These are phyloP conservation scores for Penicillium psychrofluorescens DNA, from an alignment of 495 filamentous ascomycete species.

Conservation along the genomic window DNA sequence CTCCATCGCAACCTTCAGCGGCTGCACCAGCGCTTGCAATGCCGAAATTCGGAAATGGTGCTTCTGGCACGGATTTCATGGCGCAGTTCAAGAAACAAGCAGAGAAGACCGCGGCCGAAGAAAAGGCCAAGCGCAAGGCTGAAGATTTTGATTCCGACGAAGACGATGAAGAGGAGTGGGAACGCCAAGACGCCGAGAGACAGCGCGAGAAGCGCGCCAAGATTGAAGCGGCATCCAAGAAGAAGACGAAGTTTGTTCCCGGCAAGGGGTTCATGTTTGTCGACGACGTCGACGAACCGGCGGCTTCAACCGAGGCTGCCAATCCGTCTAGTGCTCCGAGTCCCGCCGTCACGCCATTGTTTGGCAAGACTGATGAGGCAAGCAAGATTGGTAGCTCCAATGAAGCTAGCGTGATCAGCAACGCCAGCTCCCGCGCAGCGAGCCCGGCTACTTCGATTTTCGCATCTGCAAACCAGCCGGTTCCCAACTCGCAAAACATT, in stretches of 20 bases:
- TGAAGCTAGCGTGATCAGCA: no score
- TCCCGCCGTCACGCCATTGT: slow-evolving; percentile 1
- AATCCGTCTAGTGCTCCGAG: slow-evolving; percentile 7
- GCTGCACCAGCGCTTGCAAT: slow-evolving; percentile 9
- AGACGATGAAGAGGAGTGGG: slow-evolving; percentile 45
- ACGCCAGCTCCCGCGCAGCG: no score
- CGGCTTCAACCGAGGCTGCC: slow-evolving; percentile 4
- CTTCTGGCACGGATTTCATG: slow-evolving; percentile 23
- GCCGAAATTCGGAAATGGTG: slow-evolving; percentile 27
- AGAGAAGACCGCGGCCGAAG: slow-evolving; percentile 26
- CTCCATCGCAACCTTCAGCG: not conserved
- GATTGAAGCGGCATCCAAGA: slow-evolving; percentile 20
- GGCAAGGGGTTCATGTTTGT: slow-evolving; percentile 35
- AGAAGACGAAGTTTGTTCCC: slow-evolving; percentile 30
- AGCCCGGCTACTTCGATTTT: slow-evolving; percentile 11
- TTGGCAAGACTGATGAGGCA: no score
- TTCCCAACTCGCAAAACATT: slow-evolving; percentile 42
- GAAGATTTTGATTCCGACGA: slow-evolving; percentile 52
- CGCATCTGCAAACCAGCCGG: slow-evolving; percentile 15
- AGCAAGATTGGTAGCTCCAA: no score
- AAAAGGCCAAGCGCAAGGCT: slow-evolving; percentile 45
- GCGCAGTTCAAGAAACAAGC: slow-evolving; percentile 30
- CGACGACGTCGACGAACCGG: slow-evolving; percentile 18
- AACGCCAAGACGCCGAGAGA: slow-evolving; percentile 36
- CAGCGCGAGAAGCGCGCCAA: slow-evolving; percentile 38